A percentile compares a stretch with the other conserved stretches of the same genome.
These are phyloP conservation scores for Ploettnerulaceae sp. DNA, from an alignment of 2,329 filamentous ascomycete genomes.

Conservation along the genomic window DNA sequence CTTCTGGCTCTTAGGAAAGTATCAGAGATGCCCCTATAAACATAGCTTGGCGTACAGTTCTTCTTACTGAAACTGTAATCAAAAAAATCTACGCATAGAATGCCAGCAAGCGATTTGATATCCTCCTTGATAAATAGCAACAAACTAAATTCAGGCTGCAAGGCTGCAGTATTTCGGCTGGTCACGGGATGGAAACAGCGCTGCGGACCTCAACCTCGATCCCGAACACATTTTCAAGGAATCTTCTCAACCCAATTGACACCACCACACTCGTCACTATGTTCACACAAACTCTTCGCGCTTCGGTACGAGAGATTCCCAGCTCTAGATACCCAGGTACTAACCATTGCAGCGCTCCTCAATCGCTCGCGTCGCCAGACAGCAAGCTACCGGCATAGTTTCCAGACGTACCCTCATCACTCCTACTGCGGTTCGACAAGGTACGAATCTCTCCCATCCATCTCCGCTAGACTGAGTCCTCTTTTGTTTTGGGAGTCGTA, in stretches of 20 bases:
- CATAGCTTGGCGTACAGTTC: no score
- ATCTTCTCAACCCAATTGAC: constrained; percentile 30
- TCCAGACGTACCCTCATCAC: constrained; percentile 34
- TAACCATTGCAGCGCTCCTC: constrained; percentile 34
- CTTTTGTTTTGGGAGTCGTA: not conserved
- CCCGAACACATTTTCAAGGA: constrained; percentile 15
- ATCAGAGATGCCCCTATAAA: no score
- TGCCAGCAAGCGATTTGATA: no score
- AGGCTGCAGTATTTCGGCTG: not conserved
- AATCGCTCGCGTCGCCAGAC: constrained; percentile 33
- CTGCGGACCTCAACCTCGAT: constrained; percentile 5
- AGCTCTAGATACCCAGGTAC: constrained; percentile 18
- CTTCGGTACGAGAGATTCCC: constrained; percentile 31
- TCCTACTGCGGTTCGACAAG: constrained; percentile 34
- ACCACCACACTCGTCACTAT: constrained; percentile 31
- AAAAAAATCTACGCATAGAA: no score
- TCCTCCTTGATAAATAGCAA: no score
- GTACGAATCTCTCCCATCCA: constrained; percentile 24
- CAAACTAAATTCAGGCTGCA: not conserved
- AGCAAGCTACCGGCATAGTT: constrained; percentile 30
- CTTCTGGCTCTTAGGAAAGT: no score
- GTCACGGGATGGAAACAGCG: not conserved
- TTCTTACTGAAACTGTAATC: no score
- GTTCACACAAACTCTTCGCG: constrained; percentile 35
- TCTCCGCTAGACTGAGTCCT: not conserved